phyloP scores from a whole-genome alignment of 441 rosid genomes.

The Viola pubescens region DNA sequence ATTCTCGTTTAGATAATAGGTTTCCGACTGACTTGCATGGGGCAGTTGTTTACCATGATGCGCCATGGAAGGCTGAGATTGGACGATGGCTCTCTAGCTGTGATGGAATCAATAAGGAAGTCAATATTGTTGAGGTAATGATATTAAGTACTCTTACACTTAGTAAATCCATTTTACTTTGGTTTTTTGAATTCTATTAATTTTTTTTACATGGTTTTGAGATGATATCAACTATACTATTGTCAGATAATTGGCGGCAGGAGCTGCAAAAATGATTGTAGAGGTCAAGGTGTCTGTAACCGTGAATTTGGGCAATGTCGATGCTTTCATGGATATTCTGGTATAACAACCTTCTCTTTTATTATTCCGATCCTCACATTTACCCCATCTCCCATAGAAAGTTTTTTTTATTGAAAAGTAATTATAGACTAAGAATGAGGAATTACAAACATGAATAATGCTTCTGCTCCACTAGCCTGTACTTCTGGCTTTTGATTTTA shows the following conservation, averaged over 20 bases:
- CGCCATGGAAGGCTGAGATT: constrained; percentile 80
- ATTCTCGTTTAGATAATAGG: constrained; percentile 37
- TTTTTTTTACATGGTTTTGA: not conserved
- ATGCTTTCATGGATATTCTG: constrained; percentile 83
- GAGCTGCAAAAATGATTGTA: constrained; percentile 57
- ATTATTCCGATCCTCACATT: not conserved
- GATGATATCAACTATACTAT: constrained; percentile 1
- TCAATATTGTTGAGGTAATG: constrained; percentile 53
- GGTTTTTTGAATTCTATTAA: not conserved
- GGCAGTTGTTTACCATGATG: constrained; percentile 62
- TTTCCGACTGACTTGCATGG: constrained; percentile 65
- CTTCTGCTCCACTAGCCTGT: not conserved
- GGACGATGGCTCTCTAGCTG: constrained; percentile 94
- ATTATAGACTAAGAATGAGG: not conserved
- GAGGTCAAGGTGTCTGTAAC: constrained; percentile 85
- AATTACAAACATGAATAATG: not conserved
- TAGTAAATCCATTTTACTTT: not conserved
- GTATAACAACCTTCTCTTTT: constrained; percentile 27
- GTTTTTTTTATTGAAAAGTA: not conserved
- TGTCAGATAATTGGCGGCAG: constrained; percentile 66
- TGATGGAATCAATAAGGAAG: constrained; percentile 47
- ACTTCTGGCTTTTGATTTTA: constrained; percentile 1
- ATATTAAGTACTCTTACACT: not conserved
- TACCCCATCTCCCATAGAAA: not conserved
- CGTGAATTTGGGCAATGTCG: constrained; percentile 66